Conservation (phyloP, 805 yeast species). For the Maudiozyma turicensis region DNA sequence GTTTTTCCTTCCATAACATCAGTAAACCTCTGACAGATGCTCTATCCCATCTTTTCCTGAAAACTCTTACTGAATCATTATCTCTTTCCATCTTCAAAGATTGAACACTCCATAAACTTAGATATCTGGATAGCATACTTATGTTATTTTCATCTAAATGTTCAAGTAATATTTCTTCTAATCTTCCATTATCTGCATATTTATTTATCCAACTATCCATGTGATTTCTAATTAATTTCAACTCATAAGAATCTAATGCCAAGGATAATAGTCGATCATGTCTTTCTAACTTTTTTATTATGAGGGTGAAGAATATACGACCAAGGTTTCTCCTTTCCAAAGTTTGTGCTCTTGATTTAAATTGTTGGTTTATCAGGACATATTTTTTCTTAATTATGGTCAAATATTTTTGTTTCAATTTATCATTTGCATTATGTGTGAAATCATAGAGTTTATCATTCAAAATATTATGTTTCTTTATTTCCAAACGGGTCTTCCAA, state of each 20-base stretch:
- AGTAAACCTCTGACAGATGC: constrained; percentile 32
- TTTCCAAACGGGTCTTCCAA: neutral
- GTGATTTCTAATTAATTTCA: constrained; percentile 16
- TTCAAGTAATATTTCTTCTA: constrained; percentile 12
- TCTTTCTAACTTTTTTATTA: neutral
- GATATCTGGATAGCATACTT: constrained; percentile 13
- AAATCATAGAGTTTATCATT: neutral
- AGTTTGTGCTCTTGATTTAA: neutral
- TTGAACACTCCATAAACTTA: constrained; percentile 30
- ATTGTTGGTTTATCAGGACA: neutral
- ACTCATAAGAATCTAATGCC: constrained; percentile 11
- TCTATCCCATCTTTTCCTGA: constrained; percentile 33
- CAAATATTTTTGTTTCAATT: neutral
- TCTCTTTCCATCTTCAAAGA: constrained; percentile 28
- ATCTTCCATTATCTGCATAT: constrained; percentile 5
- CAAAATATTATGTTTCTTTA: neutral
- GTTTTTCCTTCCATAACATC: constrained; percentile 27
- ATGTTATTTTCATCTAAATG: constrained; percentile 18
- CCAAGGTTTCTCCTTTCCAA: neutral
- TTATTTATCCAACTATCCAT: constrained; percentile 19
- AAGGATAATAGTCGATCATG: neutral
- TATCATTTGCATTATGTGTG: neutral
- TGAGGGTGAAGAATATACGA: neutral
- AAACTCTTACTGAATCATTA: constrained; percentile 26
- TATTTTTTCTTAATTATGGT: neutral